phyloP scores from a whole-genome alignment of 331 rosid genomes.

The Rosa hybrid region DNA sequence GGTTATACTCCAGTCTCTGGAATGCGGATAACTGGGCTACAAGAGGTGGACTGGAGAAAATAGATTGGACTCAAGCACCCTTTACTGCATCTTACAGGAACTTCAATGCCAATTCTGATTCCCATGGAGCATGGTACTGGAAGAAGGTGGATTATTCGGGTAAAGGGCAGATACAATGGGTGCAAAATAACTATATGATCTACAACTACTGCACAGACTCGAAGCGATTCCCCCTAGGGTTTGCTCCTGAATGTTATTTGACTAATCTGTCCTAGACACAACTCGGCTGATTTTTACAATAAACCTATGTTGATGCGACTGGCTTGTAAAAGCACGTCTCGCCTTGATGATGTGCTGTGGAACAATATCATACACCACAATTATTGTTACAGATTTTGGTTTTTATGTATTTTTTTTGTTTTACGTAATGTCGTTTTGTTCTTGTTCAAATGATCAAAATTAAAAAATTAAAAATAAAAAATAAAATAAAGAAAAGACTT shows the following conservation, averaged over 20 bases:
- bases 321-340: neutral
- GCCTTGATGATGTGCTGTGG: neutral
- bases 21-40: slow-evolving; percentile 68
- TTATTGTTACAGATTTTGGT: neutral
- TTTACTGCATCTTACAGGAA: slow-evolving; percentile 40
- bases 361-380: neutral
- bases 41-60: slow-evolving; percentile 49
- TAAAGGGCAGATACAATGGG: slow-evolving; percentile 35
- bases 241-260: slow-evolving; percentile 40
- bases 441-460: neutral
- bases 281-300: neutral
- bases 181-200: slow-evolving; percentile 44
- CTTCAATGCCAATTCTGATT: slow-evolving; percentile 29
- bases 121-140: slow-evolving; percentile 29
- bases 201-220: slow-evolving; percentile 52
- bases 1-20: slow-evolving; percentile 53
- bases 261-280: neutral
- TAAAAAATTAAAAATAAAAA: too few species aligned
- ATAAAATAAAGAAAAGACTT: too few species aligned
- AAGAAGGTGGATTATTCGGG: slow-evolving; percentile 28
- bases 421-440: neutral
- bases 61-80: slow-evolving; percentile 52
- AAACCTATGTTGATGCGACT: neutral
- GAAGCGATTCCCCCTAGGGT: slow-evolving; percentile 48
- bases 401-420: neutral